Base-by-base conservation (phyloP, 2,329 filamentous ascomycete genomes). In the Hypocreales sp. region DNA sequence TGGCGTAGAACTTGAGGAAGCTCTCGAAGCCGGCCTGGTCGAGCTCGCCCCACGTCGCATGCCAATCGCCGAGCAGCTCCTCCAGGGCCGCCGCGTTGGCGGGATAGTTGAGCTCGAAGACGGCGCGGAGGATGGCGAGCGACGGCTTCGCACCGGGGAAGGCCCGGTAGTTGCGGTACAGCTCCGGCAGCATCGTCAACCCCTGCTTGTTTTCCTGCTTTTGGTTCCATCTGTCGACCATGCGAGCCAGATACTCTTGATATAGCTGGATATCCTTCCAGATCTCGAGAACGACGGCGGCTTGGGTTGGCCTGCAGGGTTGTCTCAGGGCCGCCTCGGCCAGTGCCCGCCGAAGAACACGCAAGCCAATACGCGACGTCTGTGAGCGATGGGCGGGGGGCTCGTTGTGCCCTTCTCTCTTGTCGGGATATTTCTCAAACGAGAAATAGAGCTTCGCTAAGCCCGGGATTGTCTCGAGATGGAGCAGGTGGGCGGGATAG, bases 1-100 rank as follows among this genome's bases (percentile, higher is more conserved):
- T 33, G 10, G 64, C 61, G 34, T 68, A 61, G 22, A 65, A 61
- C 4, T 48, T 51, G 28, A 70, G 46, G 32, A 55, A 66, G 36
- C 53, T 61, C 31, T 59, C 55, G 32, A 57, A 70, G 0, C 53
- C 61, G 44, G 55, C 55, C 29, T 46, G 41, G 22, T 58, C 53
- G 19, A 67, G 47, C 2, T 38, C 44, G 2, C 46, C 50, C 29
- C 56, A 50, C 16, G 50, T 46, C 15, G 34, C 45, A 29, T 58
- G 46, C 59, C 61, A 71, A 36, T 72, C 67, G 8, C 51, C 41
- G 35, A 60, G 56, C 2, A 71, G 39, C 24, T 55, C 43, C 28
- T 65, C 56, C 26, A 69, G 45, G 10, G 55, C 60, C 2, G 44
- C 41, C 7, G 50, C 39, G 31, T 61, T 41, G 18, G 47, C 23